Base-by-base conservation (phyloP, 768 basidiomycete species). In the Crepidotus variabilis region DNA sequence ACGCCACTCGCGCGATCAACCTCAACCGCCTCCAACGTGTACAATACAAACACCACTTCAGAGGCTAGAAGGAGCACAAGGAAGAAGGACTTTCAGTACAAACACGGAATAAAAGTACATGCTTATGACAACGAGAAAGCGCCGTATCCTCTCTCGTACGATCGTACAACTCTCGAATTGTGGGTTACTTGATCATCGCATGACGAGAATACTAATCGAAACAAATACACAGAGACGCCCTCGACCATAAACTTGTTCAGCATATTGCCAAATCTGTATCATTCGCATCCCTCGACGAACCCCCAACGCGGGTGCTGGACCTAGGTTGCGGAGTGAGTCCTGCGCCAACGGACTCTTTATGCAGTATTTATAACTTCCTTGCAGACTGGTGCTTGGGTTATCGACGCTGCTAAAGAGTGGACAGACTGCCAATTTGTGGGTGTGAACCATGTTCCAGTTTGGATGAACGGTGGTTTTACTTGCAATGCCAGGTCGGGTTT, bases 101-200 rank as follows among this genome's bases (percentile, higher is more conserved):
- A 85, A 63, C 67, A 85, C 63, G 88, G 88, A 47, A 80, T 80
- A 48, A 76, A 76, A 53, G 84, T 87, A 57, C 90, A 90, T 66
- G 76, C 80, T 16, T 85, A 84, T 64, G 85, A 85, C 59, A 78
- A 77, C 36, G 86, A 88, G 67, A 90, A 91, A 72, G 90, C 87
- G 1, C 90, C 88, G 1, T 92, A 92, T 73, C 90, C 90, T 1
- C 65, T 88, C 35, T 85, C 82, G 22, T 91, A 90, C 67, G 85
- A 89, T 66, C 78, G 76, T 51, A 72, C 83, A 45, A 73, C 88
- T 53, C 71, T 90, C 43, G 87, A 90, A 63, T 71, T 88, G 89
- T 90, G 68, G 66, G 84, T 75, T 16, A 49, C 58, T 7, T 28
- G 24, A 46, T 60, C 43, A 45, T 55, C 51, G 59, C 10, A 35